A percentile compares a stretch with the other conserved stretches of the same genome.
Evolutionary conservation across 352 stramenopile species (phyloP).

Genomic region (Globisporangium lucens): DNA sequence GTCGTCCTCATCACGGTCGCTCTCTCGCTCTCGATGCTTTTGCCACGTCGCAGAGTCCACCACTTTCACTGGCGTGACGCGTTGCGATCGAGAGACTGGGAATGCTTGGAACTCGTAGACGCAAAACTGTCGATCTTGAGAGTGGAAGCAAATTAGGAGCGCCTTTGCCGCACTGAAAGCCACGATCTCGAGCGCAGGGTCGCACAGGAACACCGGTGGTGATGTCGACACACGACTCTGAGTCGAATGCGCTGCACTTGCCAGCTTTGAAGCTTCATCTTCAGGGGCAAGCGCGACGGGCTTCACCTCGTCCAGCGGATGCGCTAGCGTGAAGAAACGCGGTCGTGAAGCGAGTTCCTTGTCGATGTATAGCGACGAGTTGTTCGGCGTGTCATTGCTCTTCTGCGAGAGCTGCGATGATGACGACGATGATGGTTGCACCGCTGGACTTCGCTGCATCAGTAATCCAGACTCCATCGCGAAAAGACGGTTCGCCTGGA

Average conservation of each 20-base stretch:
- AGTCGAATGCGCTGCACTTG: background rate
- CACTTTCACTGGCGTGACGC: slow-evolving; percentile 23
- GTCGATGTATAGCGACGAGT: slow-evolving; percentile 16
- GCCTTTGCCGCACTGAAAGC: slow-evolving; percentile 26
- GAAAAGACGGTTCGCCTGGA: slow-evolving; percentile 62
- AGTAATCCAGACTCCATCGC: slow-evolving; percentile 48
- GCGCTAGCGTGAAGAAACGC: slow-evolving; percentile 67
- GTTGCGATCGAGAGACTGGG: background rate
- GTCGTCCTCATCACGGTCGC: slow-evolving; percentile 21
- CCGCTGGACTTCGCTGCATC: slow-evolving; percentile 52
- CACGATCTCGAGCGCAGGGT: slow-evolving; percentile 55
- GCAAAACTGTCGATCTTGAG: slow-evolving; percentile 40
- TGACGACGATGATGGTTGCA: slow-evolving; percentile 20
- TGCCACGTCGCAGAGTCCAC: slow-evolving; percentile 43
- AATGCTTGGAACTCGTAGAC: slow-evolving; percentile 40
- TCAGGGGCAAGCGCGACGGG: slow-evolving; percentile 35
- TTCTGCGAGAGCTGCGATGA: background rate
- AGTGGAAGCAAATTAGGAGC: slow-evolving; percentile 54
- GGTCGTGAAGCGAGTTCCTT: slow-evolving; percentile 27
- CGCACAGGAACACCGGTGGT: slow-evolving; percentile 32
- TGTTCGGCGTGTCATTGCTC: background rate
- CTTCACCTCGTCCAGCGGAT: slow-evolving; percentile 78
- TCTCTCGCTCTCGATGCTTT: slow-evolving; percentile 27
- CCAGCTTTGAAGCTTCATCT: background rate
- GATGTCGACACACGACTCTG: background rate